These are phyloP conservation scores for Trichodelitschia bisporula DNA, from an alignment of 495 filamentous ascomycete genomes.

Conservation along the genomic window DNA sequence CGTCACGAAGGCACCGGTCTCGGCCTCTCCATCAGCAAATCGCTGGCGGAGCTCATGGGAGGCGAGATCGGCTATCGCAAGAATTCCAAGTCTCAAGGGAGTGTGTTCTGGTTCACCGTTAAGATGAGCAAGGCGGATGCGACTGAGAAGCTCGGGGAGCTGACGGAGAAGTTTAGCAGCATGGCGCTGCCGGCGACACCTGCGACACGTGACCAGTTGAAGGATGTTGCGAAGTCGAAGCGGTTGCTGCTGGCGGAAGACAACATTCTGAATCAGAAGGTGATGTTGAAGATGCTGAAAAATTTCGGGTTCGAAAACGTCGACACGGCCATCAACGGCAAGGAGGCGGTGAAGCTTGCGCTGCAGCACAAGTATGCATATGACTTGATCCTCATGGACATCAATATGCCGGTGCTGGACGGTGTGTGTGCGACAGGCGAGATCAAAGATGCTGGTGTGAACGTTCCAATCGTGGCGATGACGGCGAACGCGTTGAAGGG, in stretches of 20 bases:
- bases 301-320: neutral
- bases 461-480: slow-evolving; percentile 56
- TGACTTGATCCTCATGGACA: neutral
- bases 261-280: slow-evolving; percentile 22
- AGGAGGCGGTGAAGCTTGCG: too few relatives aligned
- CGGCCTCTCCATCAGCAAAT: slow-evolving; percentile 61
- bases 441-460: slow-evolving; percentile 30
- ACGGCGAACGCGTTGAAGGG: slow-evolving; percentile 65
- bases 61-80: slow-evolving; percentile 33
- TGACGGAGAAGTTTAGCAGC: too few relatives aligned
- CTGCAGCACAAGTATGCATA: neutral
- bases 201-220: slow-evolving; percentile 28
- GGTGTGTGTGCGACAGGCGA: too few relatives aligned
- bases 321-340: neutral
- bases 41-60: slow-evolving; percentile 59
- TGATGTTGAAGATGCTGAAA: slow-evolving; percentile 7
- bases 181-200: too few relatives aligned
- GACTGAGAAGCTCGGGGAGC: too few relatives aligned
- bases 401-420: slow-evolving; percentile 8
- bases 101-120: too few relatives aligned
- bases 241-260: slow-evolving; percentile 32
- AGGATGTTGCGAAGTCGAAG: slow-evolving; percentile 34
- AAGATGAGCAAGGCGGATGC: too few relatives aligned
- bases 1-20: slow-evolving; percentile 64
- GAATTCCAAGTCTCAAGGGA: slow-evolving; percentile 20